phyloP scores from a whole-genome alignment of 1,284 basidiomycete species.

The Microbotryum silenes-acaulis region DNA sequence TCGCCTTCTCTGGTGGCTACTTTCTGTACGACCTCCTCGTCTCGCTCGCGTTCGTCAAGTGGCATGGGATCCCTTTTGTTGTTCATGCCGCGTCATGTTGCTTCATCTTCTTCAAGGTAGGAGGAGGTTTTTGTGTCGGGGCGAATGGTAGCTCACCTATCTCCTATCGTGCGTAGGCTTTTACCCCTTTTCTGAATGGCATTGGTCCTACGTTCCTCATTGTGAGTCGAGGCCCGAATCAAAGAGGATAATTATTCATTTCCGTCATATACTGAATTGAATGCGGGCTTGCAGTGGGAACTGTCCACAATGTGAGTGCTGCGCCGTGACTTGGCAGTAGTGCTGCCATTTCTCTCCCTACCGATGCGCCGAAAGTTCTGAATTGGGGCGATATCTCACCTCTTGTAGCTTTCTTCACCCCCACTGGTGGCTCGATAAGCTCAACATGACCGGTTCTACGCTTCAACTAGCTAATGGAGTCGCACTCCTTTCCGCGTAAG shows the following conservation, averaged over 20 bases:
- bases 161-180: conserved; percentile 38
- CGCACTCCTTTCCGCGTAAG: conserved; percentile 33
- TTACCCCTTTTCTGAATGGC: conserved; percentile 32
- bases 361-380: no score
- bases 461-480: conserved; percentile 41
- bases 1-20: conserved; percentile 12
- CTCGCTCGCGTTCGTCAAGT: conserved; percentile 22
- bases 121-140: background rate
- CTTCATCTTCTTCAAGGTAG: conserved; percentile 30
- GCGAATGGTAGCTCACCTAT: conserved; percentile 9
- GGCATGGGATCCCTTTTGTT: conserved; percentile 39
- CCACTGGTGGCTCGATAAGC: conserved; percentile 44
- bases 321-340: background rate
- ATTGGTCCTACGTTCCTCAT: conserved; percentile 32
- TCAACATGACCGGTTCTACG: conserved; percentile 39
- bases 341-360: background rate
- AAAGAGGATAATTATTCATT: background rate
- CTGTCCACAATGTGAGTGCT: conserved; percentile 24
- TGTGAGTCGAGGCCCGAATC: background rate
- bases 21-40: conserved; percentile 33
- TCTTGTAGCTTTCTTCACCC: conserved; percentile 39
- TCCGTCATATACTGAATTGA: background rate
- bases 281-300: conserved; percentile 32
- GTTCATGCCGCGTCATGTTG: conserved; percentile 38
- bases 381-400: background rate